phyloP scores from a whole-genome alignment of 495 filamentous ascomycete genomes.

The Penicillium samsonianum region DNA sequence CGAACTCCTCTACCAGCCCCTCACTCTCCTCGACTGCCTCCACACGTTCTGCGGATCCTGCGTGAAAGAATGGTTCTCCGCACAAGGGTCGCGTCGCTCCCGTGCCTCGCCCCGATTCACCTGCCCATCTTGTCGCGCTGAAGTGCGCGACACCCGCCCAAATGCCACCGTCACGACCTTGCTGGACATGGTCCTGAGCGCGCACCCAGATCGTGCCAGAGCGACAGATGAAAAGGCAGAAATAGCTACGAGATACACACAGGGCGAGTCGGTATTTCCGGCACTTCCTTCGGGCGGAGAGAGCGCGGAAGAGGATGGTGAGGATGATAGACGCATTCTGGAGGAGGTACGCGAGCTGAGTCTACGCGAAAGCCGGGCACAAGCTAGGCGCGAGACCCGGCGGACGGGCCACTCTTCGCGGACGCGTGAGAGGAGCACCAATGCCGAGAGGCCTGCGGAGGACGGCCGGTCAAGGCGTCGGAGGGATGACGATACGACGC shows the following conservation, averaged over 20 bases:
- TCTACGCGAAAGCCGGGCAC: conserved; percentile 58
- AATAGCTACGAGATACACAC: conserved; percentile 67
- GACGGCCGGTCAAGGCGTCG: conserved; percentile 44
- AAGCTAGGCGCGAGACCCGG: conserved; percentile 36
- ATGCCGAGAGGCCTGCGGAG: conserved; percentile 35
- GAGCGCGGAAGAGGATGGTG: conserved; percentile 43
- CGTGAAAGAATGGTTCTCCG: conserved; percentile 88
- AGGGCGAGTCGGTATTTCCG: conserved; percentile 69
- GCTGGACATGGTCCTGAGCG: conserved; percentile 71
- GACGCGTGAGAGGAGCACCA: conserved; percentile 21
- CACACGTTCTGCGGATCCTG: conserved; percentile 97
- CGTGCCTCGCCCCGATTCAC: conserved; percentile 63
- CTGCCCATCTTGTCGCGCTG: conserved; percentile 88
- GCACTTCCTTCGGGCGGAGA: conserved; percentile 15
- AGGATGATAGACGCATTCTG: conserved; percentile 68
- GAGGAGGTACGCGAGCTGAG: conserved; percentile 71
- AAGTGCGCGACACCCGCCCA: conserved; percentile 76
- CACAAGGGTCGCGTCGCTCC: conserved; percentile 53
- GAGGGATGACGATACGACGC: conserved; percentile 46
- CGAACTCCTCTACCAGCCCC: conserved; percentile 90
- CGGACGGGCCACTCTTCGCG: conserved; percentile 29
- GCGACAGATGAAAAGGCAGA: conserved; percentile 69
- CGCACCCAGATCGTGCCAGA: conserved; percentile 71
- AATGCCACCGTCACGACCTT: conserved; percentile 84
- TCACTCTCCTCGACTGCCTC: conserved; percentile 94